Percentiles rank a stretch among this genome's conserved stretches.
phyloP scores from a whole-genome alignment of 2,329 filamentous ascomycete species.

The Phoma sp. region DNA sequence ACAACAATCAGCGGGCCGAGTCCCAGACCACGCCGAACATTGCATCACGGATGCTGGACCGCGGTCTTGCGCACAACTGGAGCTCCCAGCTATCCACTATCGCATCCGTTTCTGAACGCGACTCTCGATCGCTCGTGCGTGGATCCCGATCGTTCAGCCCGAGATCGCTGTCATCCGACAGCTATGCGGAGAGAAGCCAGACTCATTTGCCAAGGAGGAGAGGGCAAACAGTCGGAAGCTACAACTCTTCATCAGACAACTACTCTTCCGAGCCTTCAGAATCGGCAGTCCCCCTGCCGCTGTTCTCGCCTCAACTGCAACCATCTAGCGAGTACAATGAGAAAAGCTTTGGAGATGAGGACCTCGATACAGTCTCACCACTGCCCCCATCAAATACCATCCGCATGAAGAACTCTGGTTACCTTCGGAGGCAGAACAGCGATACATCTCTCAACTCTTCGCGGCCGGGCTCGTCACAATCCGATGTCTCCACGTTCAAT shows the following conservation, averaged over 20 bases:
- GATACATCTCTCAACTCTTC: slow-evolving; percentile 44
- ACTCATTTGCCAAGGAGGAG: slow-evolving; percentile 34
- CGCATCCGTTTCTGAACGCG: slow-evolving; percentile 45
- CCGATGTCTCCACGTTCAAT: slow-evolving; percentile 44
- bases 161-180: slow-evolving; percentile 42
- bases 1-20: slow-evolving; percentile 45
- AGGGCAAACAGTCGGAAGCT: slow-evolving; percentile 43
- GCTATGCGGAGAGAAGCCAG: slow-evolving; percentile 31
- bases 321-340: slow-evolving; percentile 29
- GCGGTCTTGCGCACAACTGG: slow-evolving; percentile 46
- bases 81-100: slow-evolving; percentile 51
- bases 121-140: slow-evolving; percentile 43
- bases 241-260: slow-evolving; percentile 44
- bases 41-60: slow-evolving; percentile 49
- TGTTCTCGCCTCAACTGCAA: slow-evolving; percentile 40
- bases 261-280: slow-evolving; percentile 38
- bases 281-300: slow-evolving; percentile 44
- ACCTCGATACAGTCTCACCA: slow-evolving; percentile 49
- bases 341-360: slow-evolving; percentile 44
- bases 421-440: slow-evolving; percentile 41
- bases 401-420: slow-evolving; percentile 48
- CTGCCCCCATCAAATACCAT: slow-evolving; percentile 47
- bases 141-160: slow-evolving; percentile 41
- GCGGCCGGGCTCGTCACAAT: slow-evolving; percentile 45
- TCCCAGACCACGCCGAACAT: slow-evolving; percentile 43